Base-by-base conservation (phyloP, 352 stramenopile genomes). In the Phytophthora uliginosa region DNA sequence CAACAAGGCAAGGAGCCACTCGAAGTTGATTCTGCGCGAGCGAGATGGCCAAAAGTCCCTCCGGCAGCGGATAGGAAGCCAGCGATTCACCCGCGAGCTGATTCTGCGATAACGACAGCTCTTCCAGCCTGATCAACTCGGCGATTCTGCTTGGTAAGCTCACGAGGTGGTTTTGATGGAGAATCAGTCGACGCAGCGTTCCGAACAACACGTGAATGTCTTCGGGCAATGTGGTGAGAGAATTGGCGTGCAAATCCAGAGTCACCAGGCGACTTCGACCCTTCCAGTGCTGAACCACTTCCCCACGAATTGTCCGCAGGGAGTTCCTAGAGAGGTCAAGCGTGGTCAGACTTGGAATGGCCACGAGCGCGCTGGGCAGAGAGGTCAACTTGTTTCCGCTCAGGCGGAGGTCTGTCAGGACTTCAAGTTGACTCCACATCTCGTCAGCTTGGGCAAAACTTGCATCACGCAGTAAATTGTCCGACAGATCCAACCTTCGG, bases 1-100 rank as follows among this genome's bases (percentile, higher is more conserved):
- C 53, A 59, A 71, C 59, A 50, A 82, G 34, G 10, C 47, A 42
- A 12, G 83, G 59, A 75, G 83, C 17, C 10, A 54, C 15, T 15
- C 63, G 59, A 2, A 93, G 36, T 4, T 71, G 61, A 34, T 93
- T 93, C 36, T 91, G 75, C 1, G 80, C 73, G 0, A 92, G 53
- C 0, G 18, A 48, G 18, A 92, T 53, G 15, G 68, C 59, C 17
- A 48, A 34, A 51, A 74, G 66, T 2, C 13, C 28, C 0, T 48
- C 22, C 7, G 77, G 75, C 1, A 74, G 17, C 22, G 76, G 76
- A 65, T 80, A 81, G 9, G 63, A 36, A 1, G 18, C 36, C 18
- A 78, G 4, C 17, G 60, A 75, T 24, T 66, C 61, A 9, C 66
- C 66, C 13, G 66, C 5, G 34, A 78, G 62, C 42, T 79, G 66